Evolutionary conservation across 2,329 filamentous ascomycete species (phyloP).

Genomic region (Phialophora chinensis): DNA sequence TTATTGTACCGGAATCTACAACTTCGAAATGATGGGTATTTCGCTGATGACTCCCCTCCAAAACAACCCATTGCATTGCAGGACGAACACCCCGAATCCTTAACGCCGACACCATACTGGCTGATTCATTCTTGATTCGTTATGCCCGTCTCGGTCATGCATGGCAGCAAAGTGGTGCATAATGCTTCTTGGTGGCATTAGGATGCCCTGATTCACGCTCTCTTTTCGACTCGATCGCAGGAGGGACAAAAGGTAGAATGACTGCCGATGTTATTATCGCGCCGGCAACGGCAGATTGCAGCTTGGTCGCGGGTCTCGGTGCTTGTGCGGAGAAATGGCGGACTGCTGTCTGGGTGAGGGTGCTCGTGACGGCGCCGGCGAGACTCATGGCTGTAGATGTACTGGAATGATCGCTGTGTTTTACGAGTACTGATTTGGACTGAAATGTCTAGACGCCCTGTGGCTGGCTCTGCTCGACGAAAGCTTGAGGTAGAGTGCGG

Average conservation of each 20-base stretch:
- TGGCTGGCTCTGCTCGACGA: not conserved
- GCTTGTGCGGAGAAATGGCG: slow-evolving; percentile 54
- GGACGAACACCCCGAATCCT: not conserved
- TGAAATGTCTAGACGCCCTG: not conserved
- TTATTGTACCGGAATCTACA: slow-evolving; percentile 14
- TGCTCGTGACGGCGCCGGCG: slow-evolving; percentile 25
- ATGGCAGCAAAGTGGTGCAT: slow-evolving; percentile 39
- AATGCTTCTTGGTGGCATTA: slow-evolving; percentile 47
- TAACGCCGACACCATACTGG: slow-evolving; percentile 22
- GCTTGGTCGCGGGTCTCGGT: slow-evolving; percentile 48
- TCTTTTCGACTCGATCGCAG: slow-evolving; percentile 53
- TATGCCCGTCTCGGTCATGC: slow-evolving; percentile 21
- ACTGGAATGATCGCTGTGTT: not conserved
- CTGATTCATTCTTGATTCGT: slow-evolving; percentile 8
- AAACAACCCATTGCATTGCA: slow-evolving; percentile 3
- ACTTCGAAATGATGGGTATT: slow-evolving; percentile 19
- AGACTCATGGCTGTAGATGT: slow-evolving; percentile 33
- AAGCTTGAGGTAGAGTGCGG: not conserved
- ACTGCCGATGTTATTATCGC: slow-evolving; percentile 52
- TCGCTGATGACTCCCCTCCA: slow-evolving; percentile 15
- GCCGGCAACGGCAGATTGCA: slow-evolving; percentile 49
- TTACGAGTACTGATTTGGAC: not conserved
- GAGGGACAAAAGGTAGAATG: slow-evolving; percentile 54
- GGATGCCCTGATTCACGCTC: slow-evolving; percentile 48
- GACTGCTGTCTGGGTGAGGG: slow-evolving; percentile 43